Evolutionary conservation across 768 basidiomycete genomes (phyloP), one percentile per base, ranked within the genome.

Genomic region (Russula ochroleuca): DNA sequence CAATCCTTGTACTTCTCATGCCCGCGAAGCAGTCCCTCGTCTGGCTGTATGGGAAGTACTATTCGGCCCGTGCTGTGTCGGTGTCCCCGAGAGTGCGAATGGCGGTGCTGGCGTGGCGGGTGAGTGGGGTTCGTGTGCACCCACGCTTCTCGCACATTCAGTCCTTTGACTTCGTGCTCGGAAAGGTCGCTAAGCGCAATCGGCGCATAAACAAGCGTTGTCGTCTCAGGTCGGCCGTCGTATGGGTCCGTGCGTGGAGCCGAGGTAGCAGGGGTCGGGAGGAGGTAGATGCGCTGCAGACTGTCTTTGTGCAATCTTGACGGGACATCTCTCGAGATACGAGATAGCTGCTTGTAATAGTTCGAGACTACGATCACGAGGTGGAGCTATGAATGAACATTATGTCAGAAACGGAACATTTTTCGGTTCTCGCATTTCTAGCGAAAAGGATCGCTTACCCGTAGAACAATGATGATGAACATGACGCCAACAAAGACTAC

Each of bases 311-410:
- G 66, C 25, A 4, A 10, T 25, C 57, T 60, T 65, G 63, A 58
- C 49, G 55, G 62, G 25, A 68, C 63, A 50, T 69, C 64, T 57
- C 67, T 69, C 57, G 78, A 71, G 62, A 77, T 77, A n/a, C 81
- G 81, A 33, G 76, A 73, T 41, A 90, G 76, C 49, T 81, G 78
- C 9, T 79, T 74, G 72, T 89, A 85, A 67, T 85, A 84, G 56
- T 81, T 86, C 8, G 87, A 83, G 13, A 92, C 79, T 2, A 87
- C 83, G 64, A 92, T 78, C 40, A 91, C 81, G 74, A 90, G 88
- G 73, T 92, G 90, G 57, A 92, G 78, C 89, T 90, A 66, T 49
- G 33, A 15, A 28, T 28, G 28, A 35, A 35, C 28, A 28, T n/a
- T n/a, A 7, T 37, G 55, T 40, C 35, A 62, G 56, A 14, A 37